phyloP scores from a whole-genome alignment of 2,329 filamentous ascomycete genomes.

The Trichoderma atrobrunneum region DNA sequence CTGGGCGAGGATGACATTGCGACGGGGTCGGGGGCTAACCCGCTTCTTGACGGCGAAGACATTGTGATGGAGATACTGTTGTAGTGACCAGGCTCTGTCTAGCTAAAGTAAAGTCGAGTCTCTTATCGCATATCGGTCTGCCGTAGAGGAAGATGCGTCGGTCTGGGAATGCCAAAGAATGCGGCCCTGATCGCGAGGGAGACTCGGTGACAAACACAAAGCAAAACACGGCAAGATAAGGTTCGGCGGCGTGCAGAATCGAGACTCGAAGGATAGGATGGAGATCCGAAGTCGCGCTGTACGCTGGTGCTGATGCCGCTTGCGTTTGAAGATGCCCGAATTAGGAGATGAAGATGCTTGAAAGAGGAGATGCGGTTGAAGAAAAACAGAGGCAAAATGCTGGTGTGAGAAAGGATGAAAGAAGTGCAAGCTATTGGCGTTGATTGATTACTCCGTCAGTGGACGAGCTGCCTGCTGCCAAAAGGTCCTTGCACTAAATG shows the following conservation, averaged over 20 bases:
- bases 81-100: neutral
- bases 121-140: slow-evolving; percentile 15
- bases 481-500: slow-evolving; percentile 17
- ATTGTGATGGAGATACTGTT: slow-evolving; percentile 25
- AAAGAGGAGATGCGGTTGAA: neutral
- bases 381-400: neutral
- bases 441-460: neutral
- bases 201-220: slow-evolving; percentile 12
- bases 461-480: neutral
- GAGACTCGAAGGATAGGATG: neutral
- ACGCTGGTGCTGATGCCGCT: neutral
- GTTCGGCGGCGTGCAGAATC: neutral
- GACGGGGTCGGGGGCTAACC: slow-evolving; percentile 33
- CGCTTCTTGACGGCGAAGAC: slow-evolving; percentile 38
- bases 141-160: neutral
- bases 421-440: slow-evolving; percentile 1
- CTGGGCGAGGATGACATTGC: slow-evolving; percentile 47
- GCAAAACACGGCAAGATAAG: neutral
- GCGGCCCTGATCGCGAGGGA: neutral
- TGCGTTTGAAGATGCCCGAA: neutral
- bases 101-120: neutral
- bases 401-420: slow-evolving; percentile 8
- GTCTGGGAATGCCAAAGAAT: neutral
- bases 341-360: neutral
- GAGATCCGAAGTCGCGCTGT: neutral